Evolutionary conservation across 2,329 filamentous ascomycete species (phyloP).

Genomic region (Chaetomiaceae sp.): DNA sequence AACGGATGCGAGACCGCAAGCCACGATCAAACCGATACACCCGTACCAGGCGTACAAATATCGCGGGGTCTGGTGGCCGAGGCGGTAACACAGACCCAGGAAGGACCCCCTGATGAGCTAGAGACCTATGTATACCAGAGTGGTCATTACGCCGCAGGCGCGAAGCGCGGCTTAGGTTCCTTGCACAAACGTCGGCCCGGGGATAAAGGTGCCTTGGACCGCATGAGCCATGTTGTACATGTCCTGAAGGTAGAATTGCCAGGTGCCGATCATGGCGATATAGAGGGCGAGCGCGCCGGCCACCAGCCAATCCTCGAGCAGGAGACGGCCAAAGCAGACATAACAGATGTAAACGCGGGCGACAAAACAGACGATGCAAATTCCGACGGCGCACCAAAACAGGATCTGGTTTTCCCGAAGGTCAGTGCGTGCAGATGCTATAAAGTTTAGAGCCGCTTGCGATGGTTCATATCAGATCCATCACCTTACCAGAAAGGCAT

Average conservation of each 20-base stretch:
- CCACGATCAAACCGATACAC: conserved; percentile 11
- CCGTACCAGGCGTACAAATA: conserved; percentile 18
- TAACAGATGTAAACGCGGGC: conserved; percentile 12
- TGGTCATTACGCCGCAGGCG: too few species aligned
- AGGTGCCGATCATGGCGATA: background rate
- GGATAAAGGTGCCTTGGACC: background rate
- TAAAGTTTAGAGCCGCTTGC: too few species aligned
- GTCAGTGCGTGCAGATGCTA: too few species aligned
- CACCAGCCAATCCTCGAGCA: conserved; percentile 22
- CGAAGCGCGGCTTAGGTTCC: too few species aligned
- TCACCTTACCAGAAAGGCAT: too few species aligned
- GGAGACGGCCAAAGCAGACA: conserved; percentile 16
- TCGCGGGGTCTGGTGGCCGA: conserved; percentile 4
- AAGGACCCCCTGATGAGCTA: conserved; percentile 16
- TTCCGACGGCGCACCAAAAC: conserved; percentile 1
- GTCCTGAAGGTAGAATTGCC: conserved; percentile 5
- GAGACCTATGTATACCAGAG: too few species aligned
- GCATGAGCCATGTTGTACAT: conserved; percentile 2
- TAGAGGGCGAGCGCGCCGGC: conserved; percentile 12
- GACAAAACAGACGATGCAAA: conserved; percentile 4
- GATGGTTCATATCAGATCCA: too few species aligned
- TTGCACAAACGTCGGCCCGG: background rate
- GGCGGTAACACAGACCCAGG: conserved; percentile 14
- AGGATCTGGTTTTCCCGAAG: background rate
- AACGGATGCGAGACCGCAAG: background rate